Evolutionary conservation across 129 eudicot species (phyloP), one percentile per base, ranked within the genome.

Genomic region (Silybum marianum): DNA sequence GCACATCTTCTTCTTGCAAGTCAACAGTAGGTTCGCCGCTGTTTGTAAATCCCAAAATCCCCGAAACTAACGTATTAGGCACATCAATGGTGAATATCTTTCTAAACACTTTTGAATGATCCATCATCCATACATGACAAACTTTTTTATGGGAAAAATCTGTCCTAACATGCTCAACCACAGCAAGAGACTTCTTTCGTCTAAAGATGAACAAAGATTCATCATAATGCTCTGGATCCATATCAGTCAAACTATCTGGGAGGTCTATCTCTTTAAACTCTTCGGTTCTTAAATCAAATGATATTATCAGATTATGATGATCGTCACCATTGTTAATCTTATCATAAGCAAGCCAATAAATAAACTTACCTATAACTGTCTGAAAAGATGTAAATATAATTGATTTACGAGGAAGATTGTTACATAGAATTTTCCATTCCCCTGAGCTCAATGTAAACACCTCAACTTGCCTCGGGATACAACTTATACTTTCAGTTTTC

Each of bases 71-170:
- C 44, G 11, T 7, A 1, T 9, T 46, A 46, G 60, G 60, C 0
- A 1, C 5, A 11, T 13, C 14, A 48, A 48, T 11, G 5, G 60
- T 48, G 60, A 12, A 48, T 48, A 48, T 3, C 19, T 48, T 48
- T 48, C 19, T 13, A 11, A 13, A 48, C 6, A 2, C 60, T 48
- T 48, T 48, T 48, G 18, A 11, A 48, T 48, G 60, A 3, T 48
- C 60, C 60, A 48, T 48, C 60, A 48, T 13, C 60, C 60, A 48
- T 48, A 48, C 18, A 54, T 88, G 3, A 48, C 60, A 28, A 48
- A 48, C 5, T 11, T 13, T 2, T 48, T 32, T 32, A 32, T 32
- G 6, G 36, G 36, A 4, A 32, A 32, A 32, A 4, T 4, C 6
- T 32, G 36, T 32, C 6, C 0, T 3, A 32, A 32, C 5, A 32